Evolutionary conservation across 2,329 filamentous ascomycete species (phyloP), one percentile per base, ranked within the genome.

Genomic region (Aspergillus ochraceoroseus): DNA sequence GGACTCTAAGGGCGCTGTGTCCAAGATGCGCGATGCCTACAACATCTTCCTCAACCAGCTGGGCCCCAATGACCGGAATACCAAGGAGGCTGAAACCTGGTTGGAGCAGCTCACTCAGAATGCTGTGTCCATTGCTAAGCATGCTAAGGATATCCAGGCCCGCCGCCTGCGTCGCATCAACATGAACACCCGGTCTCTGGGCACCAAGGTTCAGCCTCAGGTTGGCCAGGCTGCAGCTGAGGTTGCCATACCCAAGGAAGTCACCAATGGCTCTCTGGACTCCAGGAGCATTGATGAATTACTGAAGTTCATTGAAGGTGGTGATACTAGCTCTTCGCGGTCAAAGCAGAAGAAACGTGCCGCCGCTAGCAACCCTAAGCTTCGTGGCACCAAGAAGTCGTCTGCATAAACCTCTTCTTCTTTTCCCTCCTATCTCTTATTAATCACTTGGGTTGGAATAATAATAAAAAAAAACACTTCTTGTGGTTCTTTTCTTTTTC

Each of bases 21-120:
- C 79, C 61, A 83, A 85, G 62, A 98, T 98, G 92, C 85, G 88
- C 46, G 89, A 95, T 65, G 92, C 88, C 31, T 95, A 89, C 73
- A 95, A 85, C 68, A 94, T 95, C 62, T 98, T 98, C 81, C 79
- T 89, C 49, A 72, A 74, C 43, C 81, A 92, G 58, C 82, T 98
- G 4, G 92, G 92, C 18, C 73, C 88, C 1, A 82, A 94, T 26
- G 89, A 96, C 66, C 87, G 89, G 66, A 96, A 98, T 72, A 98
- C 92, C 48, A 95, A 95, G 72, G 92, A 98, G 65, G 90, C 92
- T 2, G 89, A 95, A 71, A 86, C 79, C 59, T 98, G 92, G 92
- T 79, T 96, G 15, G 87, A 95, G 67, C 89, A 95, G 66, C 78
- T 98, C 44, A 96, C 90, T 0, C 86, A 94, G 66, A 95, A 94